phyloP scores from a whole-genome alignment of 768 basidiomycete genomes.

The Cystofilobasidium bisporidii region DNA sequence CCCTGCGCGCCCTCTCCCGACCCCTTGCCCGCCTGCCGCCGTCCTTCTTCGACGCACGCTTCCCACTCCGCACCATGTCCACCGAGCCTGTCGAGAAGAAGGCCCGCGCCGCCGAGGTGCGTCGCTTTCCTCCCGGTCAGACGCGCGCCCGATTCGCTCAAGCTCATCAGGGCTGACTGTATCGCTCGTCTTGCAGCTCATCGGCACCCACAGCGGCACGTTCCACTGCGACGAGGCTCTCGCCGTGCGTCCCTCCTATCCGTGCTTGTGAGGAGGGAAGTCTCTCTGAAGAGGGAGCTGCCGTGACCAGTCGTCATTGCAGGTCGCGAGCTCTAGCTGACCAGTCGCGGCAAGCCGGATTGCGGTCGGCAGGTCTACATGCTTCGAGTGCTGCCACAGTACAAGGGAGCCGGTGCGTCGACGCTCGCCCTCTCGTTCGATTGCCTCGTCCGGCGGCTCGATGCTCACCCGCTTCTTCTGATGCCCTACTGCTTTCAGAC shows the following conservation, averaged over 20 bases:
- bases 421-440: background rate
- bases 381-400: conserved; percentile 64
- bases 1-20: too few species aligned
- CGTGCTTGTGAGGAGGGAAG: too few species aligned
- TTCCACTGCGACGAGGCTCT: conserved; percentile 97
- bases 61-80: background rate
- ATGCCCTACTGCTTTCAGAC: conserved; percentile 26
- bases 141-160: background rate
- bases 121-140: background rate
- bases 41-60: too few species aligned
- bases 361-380: conserved; percentile 50
- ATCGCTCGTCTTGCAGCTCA: conserved; percentile 46
- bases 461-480: conserved; percentile 13
- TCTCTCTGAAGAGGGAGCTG: too few species aligned
- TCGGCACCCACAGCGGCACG: conserved; percentile 89
- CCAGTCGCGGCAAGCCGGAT: background rate
- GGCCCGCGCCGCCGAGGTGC: background rate
- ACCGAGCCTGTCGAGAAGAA: conserved; percentile 2
- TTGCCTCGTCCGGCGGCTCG: conserved; percentile 37
- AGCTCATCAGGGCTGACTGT: background rate
- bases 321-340: background rate
- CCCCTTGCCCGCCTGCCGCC: too few species aligned
- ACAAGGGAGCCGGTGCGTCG: conserved; percentile 59
- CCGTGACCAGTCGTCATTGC: too few species aligned
- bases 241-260: conserved; percentile 45